Evolutionary conservation across 768 basidiomycete genomes (phyloP).

Genomic region (Lactifluus hygrophoroides): DNA sequence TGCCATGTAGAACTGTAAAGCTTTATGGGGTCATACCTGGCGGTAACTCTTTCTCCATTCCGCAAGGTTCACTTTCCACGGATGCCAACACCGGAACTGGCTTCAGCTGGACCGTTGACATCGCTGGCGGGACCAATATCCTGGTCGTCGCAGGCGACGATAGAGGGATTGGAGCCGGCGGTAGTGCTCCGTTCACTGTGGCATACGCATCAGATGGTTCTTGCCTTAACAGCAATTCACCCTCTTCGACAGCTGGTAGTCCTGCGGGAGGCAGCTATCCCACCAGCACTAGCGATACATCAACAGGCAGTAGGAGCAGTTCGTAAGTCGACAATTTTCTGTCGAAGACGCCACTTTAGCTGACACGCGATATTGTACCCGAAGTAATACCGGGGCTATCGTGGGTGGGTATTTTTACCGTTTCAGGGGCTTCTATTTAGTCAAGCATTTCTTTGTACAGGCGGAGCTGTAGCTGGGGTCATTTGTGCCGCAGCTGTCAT

Average conservation of each 20-base stretch:
- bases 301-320: conserved; percentile 21
- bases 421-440: not conserved
- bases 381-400: conserved; percentile 12
- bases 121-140: conserved; percentile 58
- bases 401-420: conserved; percentile 5
- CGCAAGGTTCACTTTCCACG: conserved; percentile 38
- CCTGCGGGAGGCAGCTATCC: conserved; percentile 71
- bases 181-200: conserved; percentile 53
- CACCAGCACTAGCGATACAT: conserved; percentile 39
- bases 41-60: conserved; percentile 64
- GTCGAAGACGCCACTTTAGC: not conserved
- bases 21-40: conserved; percentile 75
- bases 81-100: conserved; percentile 45
- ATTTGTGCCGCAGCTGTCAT: conserved; percentile 36
- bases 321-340: conserved; percentile 5
- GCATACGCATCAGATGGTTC: conserved; percentile 40
- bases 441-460: conserved; percentile 34
- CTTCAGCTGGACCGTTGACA: conserved; percentile 57
- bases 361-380: not conserved
- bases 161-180: conserved; percentile 59
- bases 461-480: conserved; percentile 54
- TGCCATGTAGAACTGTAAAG: conserved; percentile 37
- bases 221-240: conserved; percentile 53
- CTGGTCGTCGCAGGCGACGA: conserved; percentile 59
- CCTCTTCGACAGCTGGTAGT: conserved; percentile 67